Percentiles rank a stretch among this genome's conserved stretches.
Conservation (phyloP, 2,329 filamentous ascomycete genomes). For the Fusarium xylarioides region DNA sequence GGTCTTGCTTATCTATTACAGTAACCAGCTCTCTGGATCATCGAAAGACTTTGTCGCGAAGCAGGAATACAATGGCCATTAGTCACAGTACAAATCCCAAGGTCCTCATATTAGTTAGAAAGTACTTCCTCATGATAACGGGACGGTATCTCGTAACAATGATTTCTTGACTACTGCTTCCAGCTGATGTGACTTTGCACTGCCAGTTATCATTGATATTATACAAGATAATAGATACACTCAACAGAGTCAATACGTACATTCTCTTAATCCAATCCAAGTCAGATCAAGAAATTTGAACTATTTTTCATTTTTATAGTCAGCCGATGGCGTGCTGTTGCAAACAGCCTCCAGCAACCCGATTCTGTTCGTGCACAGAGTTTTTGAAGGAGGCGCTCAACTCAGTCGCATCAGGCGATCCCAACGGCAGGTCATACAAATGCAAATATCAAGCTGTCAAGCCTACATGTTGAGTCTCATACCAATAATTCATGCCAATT, state of each 20-base stretch:
- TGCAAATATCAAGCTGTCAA: neutral
- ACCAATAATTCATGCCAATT: rapidly evolving
- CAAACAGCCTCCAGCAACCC: neutral
- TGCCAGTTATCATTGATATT: neutral
- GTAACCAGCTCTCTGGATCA: rapidly evolving
- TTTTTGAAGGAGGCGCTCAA: too few relatives aligned
- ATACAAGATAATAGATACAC: neutral
- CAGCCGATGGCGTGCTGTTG: neutral
- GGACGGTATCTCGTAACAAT: neutral
- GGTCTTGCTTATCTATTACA: neutral
- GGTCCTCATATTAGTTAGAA: neutral
- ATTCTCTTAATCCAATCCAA: rapidly evolving
- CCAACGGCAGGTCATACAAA: too few relatives aligned
- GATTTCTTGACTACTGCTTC: too few relatives aligned
- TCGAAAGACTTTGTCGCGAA: neutral
- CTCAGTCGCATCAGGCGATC: too few relatives aligned
- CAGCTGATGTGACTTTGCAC: neutral
- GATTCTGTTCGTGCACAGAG: too few relatives aligned
- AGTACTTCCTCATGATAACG: too few relatives aligned
- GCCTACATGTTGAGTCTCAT: rapidly evolving
- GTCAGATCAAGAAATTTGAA: rapidly evolving
- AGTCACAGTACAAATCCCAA: too few relatives aligned
- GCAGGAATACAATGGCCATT: neutral
- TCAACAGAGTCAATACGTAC: rapidly evolving
- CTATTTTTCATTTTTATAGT: rapidly evolving